Conservation (phyloP, 2,329 filamentous ascomycete species). For the Boeremia exigua region DNA sequence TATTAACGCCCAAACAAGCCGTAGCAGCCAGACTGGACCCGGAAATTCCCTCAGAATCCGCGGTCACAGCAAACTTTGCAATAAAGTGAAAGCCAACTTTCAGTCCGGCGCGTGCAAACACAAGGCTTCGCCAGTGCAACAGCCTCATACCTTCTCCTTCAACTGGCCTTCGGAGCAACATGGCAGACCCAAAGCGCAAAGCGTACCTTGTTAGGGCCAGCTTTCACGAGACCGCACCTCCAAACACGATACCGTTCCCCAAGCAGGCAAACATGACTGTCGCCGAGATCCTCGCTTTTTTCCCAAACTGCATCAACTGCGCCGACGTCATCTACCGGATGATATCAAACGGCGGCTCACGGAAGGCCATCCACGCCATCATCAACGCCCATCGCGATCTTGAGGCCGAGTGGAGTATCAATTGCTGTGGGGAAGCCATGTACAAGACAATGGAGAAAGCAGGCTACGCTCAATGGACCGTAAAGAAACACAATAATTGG, state of each 20-base stretch:
- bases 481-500: slow-evolving; percentile 19
- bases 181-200: neutral
- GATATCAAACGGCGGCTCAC: slow-evolving; percentile 26
- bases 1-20: slow-evolving; percentile 6
- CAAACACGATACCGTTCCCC: slow-evolving; percentile 23
- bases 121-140: neutral
- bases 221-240: slow-evolving; percentile 17
- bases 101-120: neutral
- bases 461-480: slow-evolving; percentile 26
- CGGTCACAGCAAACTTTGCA: neutral
- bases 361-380: slow-evolving; percentile 19
- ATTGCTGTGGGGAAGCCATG: slow-evolving; percentile 21
- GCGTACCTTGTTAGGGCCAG: neutral
- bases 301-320: slow-evolving; percentile 30
- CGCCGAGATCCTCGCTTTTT: slow-evolving; percentile 31
- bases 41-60: slow-evolving; percentile 1
- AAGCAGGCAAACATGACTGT: slow-evolving; percentile 23
- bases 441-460: slow-evolving; percentile 27
- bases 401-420: slow-evolving; percentile 11
- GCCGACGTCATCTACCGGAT: slow-evolving; percentile 32
- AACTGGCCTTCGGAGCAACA: neutral
- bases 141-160: neutral
- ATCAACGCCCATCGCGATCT: slow-evolving; percentile 25
- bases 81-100: neutral
- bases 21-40: slow-evolving; percentile 4